These are phyloP conservation scores for Aechmea fasciata DNA, from an alignment of 176 grass and related monocot species.

Conservation along the genomic window DNA sequence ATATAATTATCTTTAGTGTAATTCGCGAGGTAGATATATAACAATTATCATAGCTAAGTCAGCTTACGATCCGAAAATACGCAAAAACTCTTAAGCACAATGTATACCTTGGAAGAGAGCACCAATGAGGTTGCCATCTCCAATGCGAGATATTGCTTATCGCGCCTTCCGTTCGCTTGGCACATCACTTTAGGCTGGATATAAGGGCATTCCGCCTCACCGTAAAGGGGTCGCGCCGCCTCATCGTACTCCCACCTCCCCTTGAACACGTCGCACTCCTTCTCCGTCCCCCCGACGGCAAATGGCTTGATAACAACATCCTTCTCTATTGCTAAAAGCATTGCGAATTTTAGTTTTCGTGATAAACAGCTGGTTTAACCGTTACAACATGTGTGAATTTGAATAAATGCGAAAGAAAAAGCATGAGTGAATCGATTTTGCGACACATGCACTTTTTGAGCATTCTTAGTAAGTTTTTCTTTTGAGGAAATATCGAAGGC, in stretches of 20 bases:
- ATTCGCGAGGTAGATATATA: too few species aligned
- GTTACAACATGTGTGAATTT: background rate
- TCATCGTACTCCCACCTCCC: conserved; percentile 11
- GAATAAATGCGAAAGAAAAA: too few species aligned
- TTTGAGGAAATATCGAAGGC: too few species aligned
- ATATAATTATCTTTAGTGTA: too few species aligned
- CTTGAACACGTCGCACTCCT: conserved; percentile 12
- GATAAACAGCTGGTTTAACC: background rate
- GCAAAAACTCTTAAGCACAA: background rate
- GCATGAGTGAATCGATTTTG: too few species aligned
- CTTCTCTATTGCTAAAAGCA: background rate
- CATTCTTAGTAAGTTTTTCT: too few species aligned
- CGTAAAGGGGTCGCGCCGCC: conserved; percentile 3
- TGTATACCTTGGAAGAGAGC: conserved; percentile 12
- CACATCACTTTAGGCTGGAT: conserved; percentile 12
- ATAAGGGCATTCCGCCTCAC: conserved; percentile 1
- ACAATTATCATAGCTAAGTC: too few species aligned
- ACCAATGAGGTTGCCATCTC: conserved; percentile 19
- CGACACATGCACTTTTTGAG: too few species aligned
- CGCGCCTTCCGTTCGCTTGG: conserved; percentile 7
- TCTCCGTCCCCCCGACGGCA: conserved; percentile 1
- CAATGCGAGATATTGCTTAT: conserved; percentile 5
- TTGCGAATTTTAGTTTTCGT: background rate
- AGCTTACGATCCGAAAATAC: background rate
- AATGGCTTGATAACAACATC: background rate